These are phyloP conservation scores for Triglochin maritima DNA, from an alignment of 106 monocot species.

Conservation along the genomic window DNA sequence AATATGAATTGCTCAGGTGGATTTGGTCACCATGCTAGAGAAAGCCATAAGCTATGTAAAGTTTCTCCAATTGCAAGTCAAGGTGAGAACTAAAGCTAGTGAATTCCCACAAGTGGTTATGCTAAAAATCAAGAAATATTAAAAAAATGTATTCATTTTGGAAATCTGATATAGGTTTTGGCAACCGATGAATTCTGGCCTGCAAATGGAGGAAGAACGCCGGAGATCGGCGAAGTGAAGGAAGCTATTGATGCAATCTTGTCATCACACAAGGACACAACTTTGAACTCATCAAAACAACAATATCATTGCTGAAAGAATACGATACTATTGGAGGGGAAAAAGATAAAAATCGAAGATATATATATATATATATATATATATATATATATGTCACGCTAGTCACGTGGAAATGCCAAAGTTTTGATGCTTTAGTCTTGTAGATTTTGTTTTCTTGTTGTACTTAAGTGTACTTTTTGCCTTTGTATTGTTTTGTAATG, in stretches of 20 bases:
- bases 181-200: constrained; percentile 90
- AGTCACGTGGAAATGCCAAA: no score
- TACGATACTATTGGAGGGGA: no score
- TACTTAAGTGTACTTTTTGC: no score
- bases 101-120: neutral
- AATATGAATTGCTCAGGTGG: constrained; percentile 38
- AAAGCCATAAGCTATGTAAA: constrained; percentile 91
- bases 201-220: constrained; percentile 59
- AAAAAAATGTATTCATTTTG: no score
- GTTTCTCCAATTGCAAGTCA: constrained; percentile 92
- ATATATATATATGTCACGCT: no score
- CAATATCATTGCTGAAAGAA: neutral
- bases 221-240: constrained; percentile 71
- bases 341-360: no score
- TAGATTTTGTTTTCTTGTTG: no score
- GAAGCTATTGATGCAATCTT: constrained; percentile 81
- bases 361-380: no score
- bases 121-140: neutral
- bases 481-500: no score
- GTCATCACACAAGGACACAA: constrained; percentile 33
- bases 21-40: constrained; percentile 91
- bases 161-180: constrained; percentile 36
- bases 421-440: no score
- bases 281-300: neutral
- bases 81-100: constrained; percentile 24